These are phyloP conservation scores for Ceratobasidium sp. DNA, from an alignment of 1,284 basidiomycete genomes.

Conservation along the genomic window DNA sequence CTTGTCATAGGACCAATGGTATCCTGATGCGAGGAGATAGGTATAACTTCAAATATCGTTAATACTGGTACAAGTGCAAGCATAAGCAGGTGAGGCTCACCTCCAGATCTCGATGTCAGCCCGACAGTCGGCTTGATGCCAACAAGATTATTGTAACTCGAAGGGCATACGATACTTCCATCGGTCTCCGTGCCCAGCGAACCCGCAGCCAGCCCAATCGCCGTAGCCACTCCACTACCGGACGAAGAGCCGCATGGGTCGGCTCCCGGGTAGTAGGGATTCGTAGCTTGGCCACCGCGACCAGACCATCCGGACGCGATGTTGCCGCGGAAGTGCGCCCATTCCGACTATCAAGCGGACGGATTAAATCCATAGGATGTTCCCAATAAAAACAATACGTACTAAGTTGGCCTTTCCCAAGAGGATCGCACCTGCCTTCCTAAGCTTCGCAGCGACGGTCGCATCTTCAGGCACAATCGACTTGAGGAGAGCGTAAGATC, in stretches of 20 bases:
- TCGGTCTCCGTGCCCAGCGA: conserved; percentile 48
- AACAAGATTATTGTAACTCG: conserved; percentile 62
- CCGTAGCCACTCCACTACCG: conserved; percentile 69
- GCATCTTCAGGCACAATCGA: conserved; percentile 72
- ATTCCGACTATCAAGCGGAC: conserved; percentile 59
- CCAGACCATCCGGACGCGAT: conserved; percentile 72
- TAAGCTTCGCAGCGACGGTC: conserved; percentile 66
- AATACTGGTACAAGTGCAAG: not conserved
- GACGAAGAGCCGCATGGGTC: conserved; percentile 74
- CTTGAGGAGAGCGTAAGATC: conserved; percentile 66
- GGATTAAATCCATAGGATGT: no score
- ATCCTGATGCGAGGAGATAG: conserved; percentile 71
- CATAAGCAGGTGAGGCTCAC: conserved; percentile 52
- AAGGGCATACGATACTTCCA: conserved; percentile 67
- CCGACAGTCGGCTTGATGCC: conserved; percentile 73
- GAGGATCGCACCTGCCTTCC: conserved; percentile 71
- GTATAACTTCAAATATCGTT: conserved; percentile 59
- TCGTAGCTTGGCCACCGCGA: conserved; percentile 70
- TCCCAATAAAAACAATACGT: not conserved
- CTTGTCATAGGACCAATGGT: conserved; percentile 71
- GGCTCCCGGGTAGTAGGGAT: conserved; percentile 68
- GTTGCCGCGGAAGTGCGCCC: conserved; percentile 66
- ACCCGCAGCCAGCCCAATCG: conserved; percentile 65
- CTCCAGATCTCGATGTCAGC: conserved; percentile 69
- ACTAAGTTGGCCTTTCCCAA: conserved; percentile 67